Evolutionary conservation across 192 early-diverging fungal genomes (phyloP).

Genomic region (Podila horticola): DNA sequence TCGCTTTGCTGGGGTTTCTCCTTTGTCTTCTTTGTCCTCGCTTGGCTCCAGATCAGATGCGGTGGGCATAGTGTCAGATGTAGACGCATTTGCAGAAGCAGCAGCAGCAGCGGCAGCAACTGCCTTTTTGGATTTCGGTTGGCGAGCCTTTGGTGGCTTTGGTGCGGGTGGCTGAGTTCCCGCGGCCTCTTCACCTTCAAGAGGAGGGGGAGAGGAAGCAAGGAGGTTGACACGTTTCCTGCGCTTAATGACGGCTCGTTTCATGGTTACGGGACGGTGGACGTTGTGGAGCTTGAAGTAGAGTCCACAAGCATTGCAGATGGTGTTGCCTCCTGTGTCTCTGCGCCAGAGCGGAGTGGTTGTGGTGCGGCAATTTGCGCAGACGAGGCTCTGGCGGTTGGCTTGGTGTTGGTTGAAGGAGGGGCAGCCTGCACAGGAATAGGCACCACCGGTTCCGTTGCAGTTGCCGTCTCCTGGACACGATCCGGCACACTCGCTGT

Average conservation of each 20-base stretch:
- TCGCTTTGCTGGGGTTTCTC: conserved; percentile 21
- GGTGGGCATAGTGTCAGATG: not conserved
- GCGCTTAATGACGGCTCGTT: conserved; percentile 78
- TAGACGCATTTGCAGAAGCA: not conserved
- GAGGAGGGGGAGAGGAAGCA: conserved; percentile 44
- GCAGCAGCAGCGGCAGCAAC: conserved; percentile 1
- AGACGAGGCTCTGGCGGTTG: conserved; percentile 64
- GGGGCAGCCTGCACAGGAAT: conserved; percentile 80
- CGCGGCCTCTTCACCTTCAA: not conserved
- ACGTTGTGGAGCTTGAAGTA: conserved; percentile 89
- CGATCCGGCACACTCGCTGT: conserved; percentile 57
- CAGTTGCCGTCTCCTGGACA: conserved; percentile 84
- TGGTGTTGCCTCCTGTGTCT: conserved; percentile 76
- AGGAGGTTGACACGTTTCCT: conserved; percentile 67
- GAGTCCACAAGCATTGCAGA: conserved; percentile 86
- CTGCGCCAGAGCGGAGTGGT: conserved; percentile 86
- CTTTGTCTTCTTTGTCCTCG: conserved; percentile 12
- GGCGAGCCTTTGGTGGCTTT: conserved; percentile 1
- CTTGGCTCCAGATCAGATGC: conserved; percentile 21
- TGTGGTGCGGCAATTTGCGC: conserved; percentile 81
- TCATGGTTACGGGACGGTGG: conserved; percentile 84
- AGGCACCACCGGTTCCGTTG: conserved; percentile 76
- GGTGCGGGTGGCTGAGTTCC: not conserved
- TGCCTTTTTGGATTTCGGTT: not conserved
- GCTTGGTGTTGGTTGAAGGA: conserved; percentile 78